Conservation (phyloP, 148 eudicot genomes). For the Rhododendron simsii region DNA sequence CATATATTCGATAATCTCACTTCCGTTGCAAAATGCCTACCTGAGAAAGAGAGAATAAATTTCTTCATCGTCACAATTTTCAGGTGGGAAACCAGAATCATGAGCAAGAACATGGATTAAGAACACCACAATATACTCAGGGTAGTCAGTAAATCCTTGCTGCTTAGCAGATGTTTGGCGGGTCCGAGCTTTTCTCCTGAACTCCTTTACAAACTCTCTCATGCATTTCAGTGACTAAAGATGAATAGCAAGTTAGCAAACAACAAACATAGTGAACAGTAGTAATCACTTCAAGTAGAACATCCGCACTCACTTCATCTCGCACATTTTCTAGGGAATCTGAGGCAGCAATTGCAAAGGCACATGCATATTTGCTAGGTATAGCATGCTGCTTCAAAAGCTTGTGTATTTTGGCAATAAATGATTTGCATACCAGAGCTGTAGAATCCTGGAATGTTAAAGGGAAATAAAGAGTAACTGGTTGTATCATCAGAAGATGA, state of each 20-base stretch:
- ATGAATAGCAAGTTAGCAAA: constrained; percentile 17
- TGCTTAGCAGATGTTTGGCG: constrained; percentile 26
- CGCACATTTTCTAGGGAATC: constrained; percentile 49
- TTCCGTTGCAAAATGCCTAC: constrained; percentile 26
- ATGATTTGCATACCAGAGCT: constrained; percentile 41
- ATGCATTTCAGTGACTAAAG: constrained; percentile 55
- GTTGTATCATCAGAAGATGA: neutral
- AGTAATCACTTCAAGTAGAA: neutral
- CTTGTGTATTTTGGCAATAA: constrained; percentile 63
- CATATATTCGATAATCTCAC: neutral
- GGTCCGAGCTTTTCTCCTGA: constrained; percentile 31
- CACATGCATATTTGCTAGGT: constrained; percentile 76
- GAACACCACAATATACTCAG: constrained; percentile 72
- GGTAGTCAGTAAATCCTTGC: constrained; percentile 40
- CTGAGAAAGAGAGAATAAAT: constrained; percentile 49
- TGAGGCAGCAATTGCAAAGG: constrained; percentile 68
- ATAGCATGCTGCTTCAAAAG: constrained; percentile 54
- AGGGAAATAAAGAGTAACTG: neutral
- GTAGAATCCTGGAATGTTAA: constrained; percentile 51
- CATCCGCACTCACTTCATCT: constrained; percentile 43
- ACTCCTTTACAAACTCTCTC: constrained; percentile 56
- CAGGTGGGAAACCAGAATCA: constrained; percentile 55
- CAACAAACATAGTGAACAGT: constrained; percentile 13
- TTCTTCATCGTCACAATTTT: constrained; percentile 50
- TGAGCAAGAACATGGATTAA: constrained; percentile 90